A percentile compares a stretch with the other conserved stretches of the same genome.
Evolutionary conservation across 2,329 filamentous ascomycete genomes (phyloP).

Genomic region (Talaromyces pinophilus): DNA sequence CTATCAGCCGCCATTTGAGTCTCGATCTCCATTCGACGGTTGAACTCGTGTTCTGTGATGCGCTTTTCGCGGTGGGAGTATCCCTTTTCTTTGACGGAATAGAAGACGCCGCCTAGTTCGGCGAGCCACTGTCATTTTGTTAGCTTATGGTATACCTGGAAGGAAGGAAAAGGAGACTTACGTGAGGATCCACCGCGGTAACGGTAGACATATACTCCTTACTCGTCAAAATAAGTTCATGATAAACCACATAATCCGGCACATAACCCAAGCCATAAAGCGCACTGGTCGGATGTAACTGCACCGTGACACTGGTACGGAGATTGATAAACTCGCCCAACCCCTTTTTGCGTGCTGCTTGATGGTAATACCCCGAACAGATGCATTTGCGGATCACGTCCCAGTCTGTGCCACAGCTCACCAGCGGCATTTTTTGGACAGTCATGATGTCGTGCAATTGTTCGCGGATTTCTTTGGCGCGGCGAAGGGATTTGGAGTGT

Average conservation of each 20-base stretch:
- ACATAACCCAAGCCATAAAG: slow-evolving; percentile 91
- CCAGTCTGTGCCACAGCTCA: slow-evolving; percentile 94
- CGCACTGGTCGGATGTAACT: slow-evolving; percentile 90
- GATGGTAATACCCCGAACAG: slow-evolving; percentile 96
- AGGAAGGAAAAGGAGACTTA: slow-evolving; percentile 32
- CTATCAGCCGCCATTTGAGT: slow-evolving; percentile 88
- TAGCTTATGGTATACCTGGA: neutral
- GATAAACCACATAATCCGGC: slow-evolving; percentile 96
- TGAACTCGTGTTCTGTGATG: slow-evolving; percentile 88
- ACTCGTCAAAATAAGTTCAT: slow-evolving; percentile 93
- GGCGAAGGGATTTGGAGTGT: slow-evolving; percentile 87
- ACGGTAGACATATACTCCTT: slow-evolving; percentile 99
- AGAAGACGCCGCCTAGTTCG: slow-evolving; percentile 94
- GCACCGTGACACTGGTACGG: slow-evolving; percentile 88
- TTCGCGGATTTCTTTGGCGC: slow-evolving; percentile 90
- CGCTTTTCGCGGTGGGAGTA: slow-evolving; percentile 85
- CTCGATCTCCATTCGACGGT: slow-evolving; percentile 89
- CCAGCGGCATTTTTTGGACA: slow-evolving; percentile 84
- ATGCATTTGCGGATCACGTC: slow-evolving; percentile 94
- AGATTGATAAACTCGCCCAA: slow-evolving; percentile 98
- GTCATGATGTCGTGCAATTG: slow-evolving; percentile 93
- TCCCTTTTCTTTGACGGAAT: slow-evolving; percentile 95
- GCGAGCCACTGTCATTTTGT: slow-evolving; percentile 69
- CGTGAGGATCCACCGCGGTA: slow-evolving; percentile 87
- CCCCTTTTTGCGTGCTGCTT: slow-evolving; percentile 92